These are phyloP conservation scores for Diutina pseudorugosa DNA, from an alignment of 1,139 yeast species.

Conservation along the genomic window DNA sequence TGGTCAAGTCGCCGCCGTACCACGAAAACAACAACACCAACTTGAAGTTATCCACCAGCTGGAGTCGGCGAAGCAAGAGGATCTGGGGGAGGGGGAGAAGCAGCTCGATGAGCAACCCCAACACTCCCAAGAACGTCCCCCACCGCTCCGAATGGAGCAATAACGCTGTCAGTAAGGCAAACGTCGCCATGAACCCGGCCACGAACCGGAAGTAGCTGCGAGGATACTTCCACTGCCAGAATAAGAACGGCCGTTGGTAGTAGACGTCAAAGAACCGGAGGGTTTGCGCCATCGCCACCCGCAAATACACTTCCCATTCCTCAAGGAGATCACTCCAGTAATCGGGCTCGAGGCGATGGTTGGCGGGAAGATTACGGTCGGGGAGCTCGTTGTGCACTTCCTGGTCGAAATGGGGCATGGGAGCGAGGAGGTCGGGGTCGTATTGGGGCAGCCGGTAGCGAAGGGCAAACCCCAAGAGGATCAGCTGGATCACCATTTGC, in stretches of 20 bases:
- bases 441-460: constrained; percentile 39
- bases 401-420: constrained; percentile 13
- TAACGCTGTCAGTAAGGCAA: constrained; percentile 32
- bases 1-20: constrained; percentile 81
- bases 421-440: constrained; percentile 28
- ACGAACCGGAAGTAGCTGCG: constrained; percentile 57
- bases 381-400: not conserved
- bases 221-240: constrained; percentile 81
- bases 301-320: not conserved
- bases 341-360: not conserved
- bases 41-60: constrained; percentile 70
- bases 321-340: not conserved
- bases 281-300: constrained; percentile 12
- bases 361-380: not conserved
- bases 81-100: constrained; percentile 83
- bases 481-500: constrained; percentile 64
- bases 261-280: constrained; percentile 58
- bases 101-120: constrained; percentile 72
- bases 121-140: constrained; percentile 53
- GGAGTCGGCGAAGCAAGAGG: constrained; percentile 52
- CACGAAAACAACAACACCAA: constrained; percentile 65
- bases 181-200: constrained; percentile 26
- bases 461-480: constrained; percentile 51
- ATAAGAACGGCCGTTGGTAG: constrained; percentile 49
- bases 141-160: constrained; percentile 28